These are phyloP conservation scores for Ogataea methanolica DNA, from an alignment of 805 yeast species.

Conservation along the genomic window DNA sequence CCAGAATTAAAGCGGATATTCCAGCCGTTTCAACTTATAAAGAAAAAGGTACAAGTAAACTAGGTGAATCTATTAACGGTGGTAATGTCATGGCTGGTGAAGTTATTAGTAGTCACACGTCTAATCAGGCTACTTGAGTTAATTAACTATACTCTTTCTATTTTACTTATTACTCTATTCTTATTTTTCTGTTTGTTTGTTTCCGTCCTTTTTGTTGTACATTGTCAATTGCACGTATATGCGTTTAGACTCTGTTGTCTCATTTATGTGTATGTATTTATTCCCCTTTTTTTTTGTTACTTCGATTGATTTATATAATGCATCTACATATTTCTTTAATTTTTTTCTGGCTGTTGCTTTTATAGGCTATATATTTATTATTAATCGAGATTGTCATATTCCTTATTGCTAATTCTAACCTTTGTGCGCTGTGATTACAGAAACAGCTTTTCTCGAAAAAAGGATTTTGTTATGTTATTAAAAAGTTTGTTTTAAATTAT, in stretches of 20 bases:
- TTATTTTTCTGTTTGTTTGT: neutral
- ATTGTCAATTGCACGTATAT: neutral
- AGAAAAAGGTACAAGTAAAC: conserved; percentile 80
- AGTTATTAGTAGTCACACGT: conserved; percentile 34
- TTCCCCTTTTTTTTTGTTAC: neutral
- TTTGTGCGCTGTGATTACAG: too few relatives aligned
- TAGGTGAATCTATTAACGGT: conserved; percentile 44
- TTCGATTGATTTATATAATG: too few relatives aligned
- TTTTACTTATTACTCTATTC: neutral
- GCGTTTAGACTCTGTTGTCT: too few relatives aligned
- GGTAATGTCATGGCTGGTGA: conserved; percentile 43
- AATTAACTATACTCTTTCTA: neutral
- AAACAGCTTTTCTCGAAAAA: too few relatives aligned
- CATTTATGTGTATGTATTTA: neutral
- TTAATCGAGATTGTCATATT: too few relatives aligned
- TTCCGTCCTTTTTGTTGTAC: neutral
- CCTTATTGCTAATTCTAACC: too few relatives aligned
- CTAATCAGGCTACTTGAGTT: conserved; percentile 3
- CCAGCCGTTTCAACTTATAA: conserved; percentile 98
- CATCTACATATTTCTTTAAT: too few relatives aligned
- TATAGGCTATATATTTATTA: too few relatives aligned
- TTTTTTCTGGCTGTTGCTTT: too few relatives aligned
- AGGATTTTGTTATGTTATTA: neutral
- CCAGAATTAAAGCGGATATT: conserved; percentile 88
- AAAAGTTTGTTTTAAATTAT: neutral